These are phyloP conservation scores for Ophiostoma ips DNA, from an alignment of 2,329 filamentous ascomycete genomes.

Conservation along the genomic window DNA sequence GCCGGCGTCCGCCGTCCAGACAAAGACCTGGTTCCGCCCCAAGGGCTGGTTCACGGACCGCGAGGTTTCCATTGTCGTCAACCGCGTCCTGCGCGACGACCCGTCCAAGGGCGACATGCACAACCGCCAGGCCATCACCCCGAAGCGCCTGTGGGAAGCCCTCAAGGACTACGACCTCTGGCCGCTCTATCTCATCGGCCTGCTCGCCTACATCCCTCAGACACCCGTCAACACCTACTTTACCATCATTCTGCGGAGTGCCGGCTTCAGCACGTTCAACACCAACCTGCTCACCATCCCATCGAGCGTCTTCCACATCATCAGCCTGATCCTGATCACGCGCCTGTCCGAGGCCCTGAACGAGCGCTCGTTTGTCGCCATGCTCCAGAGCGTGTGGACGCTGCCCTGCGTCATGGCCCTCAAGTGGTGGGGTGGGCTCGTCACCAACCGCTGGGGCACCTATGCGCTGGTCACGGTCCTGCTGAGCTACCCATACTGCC, in stretches of 20 bases:
- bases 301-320: conserved; percentile 31
- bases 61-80: conserved; percentile 44
- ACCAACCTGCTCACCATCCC: conserved; percentile 13
- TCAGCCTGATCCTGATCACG: conserved; percentile 35
- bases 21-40: conserved; percentile 22
- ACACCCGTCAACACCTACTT: conserved; percentile 7
- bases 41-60: conserved; percentile 45
- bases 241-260: conserved; percentile 9
- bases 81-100: conserved; percentile 41
- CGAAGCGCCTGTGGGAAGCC: conserved; percentile 14
- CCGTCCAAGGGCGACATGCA: conserved; percentile 45
- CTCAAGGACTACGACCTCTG: conserved; percentile 13
- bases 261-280: conserved; percentile 12
- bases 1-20: conserved; percentile 28
- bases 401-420: conserved; percentile 36
- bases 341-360: conserved; percentile 36
- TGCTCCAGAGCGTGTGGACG: conserved; percentile 34
- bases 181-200: conserved; percentile 12
- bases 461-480: conserved; percentile 32
- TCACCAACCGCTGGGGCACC: conserved; percentile 33
- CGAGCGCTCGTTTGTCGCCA: conserved; percentile 27
- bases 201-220: conserved; percentile 7
- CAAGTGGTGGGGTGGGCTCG: conserved; percentile 26
- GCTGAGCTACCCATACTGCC: conserved; percentile 33
- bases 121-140: conserved; percentile 40